These are phyloP conservation scores for Penicillium griseofulvum DNA, from an alignment of 2,329 filamentous ascomycete genomes.

Conservation along the genomic window DNA sequence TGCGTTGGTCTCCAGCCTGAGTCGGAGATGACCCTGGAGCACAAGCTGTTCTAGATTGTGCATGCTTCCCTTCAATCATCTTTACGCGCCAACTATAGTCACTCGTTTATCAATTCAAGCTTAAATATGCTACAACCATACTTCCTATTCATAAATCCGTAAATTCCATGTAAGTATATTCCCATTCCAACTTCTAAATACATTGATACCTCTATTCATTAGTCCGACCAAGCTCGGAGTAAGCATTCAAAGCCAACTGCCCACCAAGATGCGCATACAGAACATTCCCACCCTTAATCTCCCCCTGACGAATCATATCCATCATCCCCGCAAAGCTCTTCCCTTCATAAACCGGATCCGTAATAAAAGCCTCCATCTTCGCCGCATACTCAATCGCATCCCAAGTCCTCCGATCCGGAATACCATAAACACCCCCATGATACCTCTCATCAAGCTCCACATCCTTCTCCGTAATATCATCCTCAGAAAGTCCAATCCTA, in stretches of 20 bases:
- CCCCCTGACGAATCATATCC: constrained; percentile 62
- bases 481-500: constrained; percentile 60
- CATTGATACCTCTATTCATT: constrained; percentile 7
- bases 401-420: constrained; percentile 63
- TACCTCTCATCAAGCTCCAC: constrained; percentile 64
- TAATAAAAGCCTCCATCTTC: constrained; percentile 68
- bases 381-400: constrained; percentile 69
- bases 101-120: constrained; percentile 22
- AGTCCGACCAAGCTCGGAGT: constrained; percentile 47
- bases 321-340: constrained; percentile 73
- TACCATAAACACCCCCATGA: constrained; percentile 66
- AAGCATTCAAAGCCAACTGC: constrained; percentile 67
- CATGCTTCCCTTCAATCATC: not conserved
- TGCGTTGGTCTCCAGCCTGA: constrained; percentile 96
- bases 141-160: not conserved
- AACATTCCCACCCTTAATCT: constrained; percentile 64
- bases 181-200: not conserved
- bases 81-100: constrained; percentile 26
- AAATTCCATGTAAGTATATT: not conserved
- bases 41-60: constrained; percentile 76
- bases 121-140: constrained; percentile 1
- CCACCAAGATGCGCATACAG: constrained; percentile 71
- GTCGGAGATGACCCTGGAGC: constrained; percentile 98
- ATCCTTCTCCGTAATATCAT: constrained; percentile 61
- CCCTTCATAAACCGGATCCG: constrained; percentile 73